A percentile compares a stretch with the other conserved stretches of the same genome.
Conservation (phyloP, 441 rosid species). For the Corymbia citriodora region DNA sequence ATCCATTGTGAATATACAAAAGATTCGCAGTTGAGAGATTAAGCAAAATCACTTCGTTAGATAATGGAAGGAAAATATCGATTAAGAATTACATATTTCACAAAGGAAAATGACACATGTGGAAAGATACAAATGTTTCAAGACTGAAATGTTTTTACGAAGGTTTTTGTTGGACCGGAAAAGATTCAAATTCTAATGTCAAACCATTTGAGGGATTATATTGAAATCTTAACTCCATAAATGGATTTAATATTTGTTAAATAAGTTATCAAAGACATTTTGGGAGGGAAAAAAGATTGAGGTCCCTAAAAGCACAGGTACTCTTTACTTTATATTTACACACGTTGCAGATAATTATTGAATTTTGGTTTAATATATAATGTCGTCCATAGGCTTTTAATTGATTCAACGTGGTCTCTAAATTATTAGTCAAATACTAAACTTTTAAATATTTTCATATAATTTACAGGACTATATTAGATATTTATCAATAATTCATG, state of each 20-base stretch:
- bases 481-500: background rate
- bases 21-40: background rate
- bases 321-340: background rate
- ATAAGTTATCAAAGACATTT: background rate
- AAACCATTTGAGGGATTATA: background rate
- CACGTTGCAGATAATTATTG: background rate
- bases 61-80: too few relatives aligned
- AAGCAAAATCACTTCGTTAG: background rate
- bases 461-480: background rate
- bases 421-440: background rate
- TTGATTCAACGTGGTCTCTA: background rate
- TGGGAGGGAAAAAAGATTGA: background rate
- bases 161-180: background rate
- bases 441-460: background rate
- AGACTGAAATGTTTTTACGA: background rate
- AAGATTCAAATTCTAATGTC: background rate
- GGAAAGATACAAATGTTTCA: background rate
- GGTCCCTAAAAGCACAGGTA: background rate
- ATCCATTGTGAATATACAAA: background rate
- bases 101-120: background rate
- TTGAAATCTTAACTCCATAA: background rate
- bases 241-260: background rate
- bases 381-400: background rate
- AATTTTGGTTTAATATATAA: background rate
- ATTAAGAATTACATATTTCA: background rate